Evolutionary conservation across 2,329 filamentous ascomycete genomes (phyloP).

Genomic region (Aspergillus arachidicola): DNA sequence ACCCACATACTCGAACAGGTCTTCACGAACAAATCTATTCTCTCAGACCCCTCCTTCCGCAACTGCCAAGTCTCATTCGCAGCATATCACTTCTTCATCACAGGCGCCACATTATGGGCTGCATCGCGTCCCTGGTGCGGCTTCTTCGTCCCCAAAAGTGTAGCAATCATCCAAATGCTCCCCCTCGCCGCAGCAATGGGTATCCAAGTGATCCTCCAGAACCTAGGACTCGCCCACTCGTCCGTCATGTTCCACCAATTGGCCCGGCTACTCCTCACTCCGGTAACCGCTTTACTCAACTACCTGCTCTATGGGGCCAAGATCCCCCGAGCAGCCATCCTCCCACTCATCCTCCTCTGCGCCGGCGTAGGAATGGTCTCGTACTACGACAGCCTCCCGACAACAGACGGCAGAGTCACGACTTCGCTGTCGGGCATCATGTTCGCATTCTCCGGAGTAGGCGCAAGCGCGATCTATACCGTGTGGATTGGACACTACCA

Average conservation of each 20-base stretch:
- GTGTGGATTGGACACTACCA: slow-evolving; percentile 25
- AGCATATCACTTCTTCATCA: slow-evolving; percentile 27
- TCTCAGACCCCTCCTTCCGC: slow-evolving; percentile 21
- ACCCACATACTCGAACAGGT: slow-evolving; percentile 14
- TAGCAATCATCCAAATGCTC: slow-evolving; percentile 18
- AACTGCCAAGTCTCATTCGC: slow-evolving; percentile 27
- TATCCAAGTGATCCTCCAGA: slow-evolving; percentile 25
- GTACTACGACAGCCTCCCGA: slow-evolving; percentile 23
- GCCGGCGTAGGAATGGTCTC: slow-evolving; percentile 23
- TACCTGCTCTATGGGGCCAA: slow-evolving; percentile 21
- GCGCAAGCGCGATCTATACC: slow-evolving; percentile 24
- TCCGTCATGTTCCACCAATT: slow-evolving; percentile 28
- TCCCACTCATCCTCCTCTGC: slow-evolving; percentile 21
- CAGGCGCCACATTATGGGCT: slow-evolving; percentile 22
- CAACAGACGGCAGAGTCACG: slow-evolving; percentile 13
- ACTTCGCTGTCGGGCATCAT: slow-evolving; percentile 19
- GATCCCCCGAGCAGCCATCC: slow-evolving; percentile 18
- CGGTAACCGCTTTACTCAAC: slow-evolving; percentile 21
- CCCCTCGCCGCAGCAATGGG: slow-evolving; percentile 26
- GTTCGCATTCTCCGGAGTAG: slow-evolving; percentile 23
- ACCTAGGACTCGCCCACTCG: slow-evolving; percentile 23
- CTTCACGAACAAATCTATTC: slow-evolving; percentile 26
- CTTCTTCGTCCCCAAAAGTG: slow-evolving; percentile 21
- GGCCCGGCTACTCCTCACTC: slow-evolving; percentile 23
- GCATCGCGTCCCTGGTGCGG: slow-evolving; percentile 21